phyloP scores from a whole-genome alignment of 441 rosid species.

The Bocquillonia castaneifolia region DNA sequence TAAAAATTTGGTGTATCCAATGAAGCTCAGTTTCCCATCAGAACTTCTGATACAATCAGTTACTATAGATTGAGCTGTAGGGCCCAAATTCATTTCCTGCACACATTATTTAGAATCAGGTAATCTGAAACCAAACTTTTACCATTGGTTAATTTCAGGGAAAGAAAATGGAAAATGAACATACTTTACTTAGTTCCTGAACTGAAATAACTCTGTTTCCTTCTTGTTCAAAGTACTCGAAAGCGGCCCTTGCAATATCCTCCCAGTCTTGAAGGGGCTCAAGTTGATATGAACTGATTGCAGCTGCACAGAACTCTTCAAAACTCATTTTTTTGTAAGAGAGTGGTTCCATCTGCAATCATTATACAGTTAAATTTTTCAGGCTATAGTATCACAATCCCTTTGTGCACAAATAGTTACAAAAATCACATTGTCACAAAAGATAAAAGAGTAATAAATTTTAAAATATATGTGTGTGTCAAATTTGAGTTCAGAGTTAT shows the following conservation, averaged over 20 bases:
- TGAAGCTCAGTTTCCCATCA: conserved; percentile 75
- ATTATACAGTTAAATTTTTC: background rate
- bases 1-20: conserved; percentile 82
- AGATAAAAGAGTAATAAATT: background rate
- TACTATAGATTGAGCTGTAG: conserved; percentile 56
- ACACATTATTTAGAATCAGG: background rate
- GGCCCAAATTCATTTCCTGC: conserved; percentile 87
- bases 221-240: conserved; percentile 68
- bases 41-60: conserved; percentile 68
- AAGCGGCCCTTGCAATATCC: conserved; percentile 55
- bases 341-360: conserved; percentile 66
- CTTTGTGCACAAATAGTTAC: background rate
- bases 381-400: background rate
- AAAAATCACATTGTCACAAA: background rate
- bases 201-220: conserved; percentile 75
- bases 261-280: conserved; percentile 87
- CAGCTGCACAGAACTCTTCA: conserved; percentile 90
- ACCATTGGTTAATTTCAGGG: background rate
- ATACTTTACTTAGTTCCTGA: conserved; percentile 79
- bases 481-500: background rate
- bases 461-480: background rate
- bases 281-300: conserved; percentile 70
- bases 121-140: background rate
- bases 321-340: conserved; percentile 69
- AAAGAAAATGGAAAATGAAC: conserved; percentile 4